phyloP scores from a whole-genome alignment of 2,329 filamentous ascomycete genomes.

The Orbilia oligospora region DNA sequence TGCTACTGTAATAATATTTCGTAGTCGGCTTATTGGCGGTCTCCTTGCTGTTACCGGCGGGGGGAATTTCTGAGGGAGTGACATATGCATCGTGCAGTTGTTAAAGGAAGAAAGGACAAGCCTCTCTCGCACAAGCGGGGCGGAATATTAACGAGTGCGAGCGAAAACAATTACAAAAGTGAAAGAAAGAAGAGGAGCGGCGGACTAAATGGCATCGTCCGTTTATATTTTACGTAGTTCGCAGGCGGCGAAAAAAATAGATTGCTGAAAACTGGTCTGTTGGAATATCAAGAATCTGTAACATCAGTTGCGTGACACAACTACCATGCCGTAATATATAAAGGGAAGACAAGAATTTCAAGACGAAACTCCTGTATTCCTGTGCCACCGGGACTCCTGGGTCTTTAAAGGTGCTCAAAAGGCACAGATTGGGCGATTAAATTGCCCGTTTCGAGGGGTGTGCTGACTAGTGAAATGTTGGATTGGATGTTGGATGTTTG shows the following conservation, averaged over 20 bases:
- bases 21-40: neutral
- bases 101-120: neutral
- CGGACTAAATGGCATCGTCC: neutral
- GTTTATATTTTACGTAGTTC: neutral
- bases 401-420: neutral
- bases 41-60: neutral
- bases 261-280: constrained; percentile 2
- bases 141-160: no score
- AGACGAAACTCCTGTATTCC: neutral
- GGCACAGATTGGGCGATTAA: constrained; percentile 17
- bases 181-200: neutral
- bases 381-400: neutral
- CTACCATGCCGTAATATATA: neutral
- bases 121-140: neutral
- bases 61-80: constrained; percentile 1
- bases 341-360: neutral
- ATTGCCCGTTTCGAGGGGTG: neutral
- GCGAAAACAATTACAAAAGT: constrained; percentile 5
- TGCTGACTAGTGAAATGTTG: neutral
- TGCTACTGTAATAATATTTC: neutral
- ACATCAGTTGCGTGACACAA: constrained; percentile 3
- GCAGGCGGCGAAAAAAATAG: neutral
- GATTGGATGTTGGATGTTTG: constrained; percentile 27
- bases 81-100: constrained; percentile 13
- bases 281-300: neutral